phyloP scores from a whole-genome alignment of 1,284 basidiomycete genomes.

The Leccinum cinnamomeum region DNA sequence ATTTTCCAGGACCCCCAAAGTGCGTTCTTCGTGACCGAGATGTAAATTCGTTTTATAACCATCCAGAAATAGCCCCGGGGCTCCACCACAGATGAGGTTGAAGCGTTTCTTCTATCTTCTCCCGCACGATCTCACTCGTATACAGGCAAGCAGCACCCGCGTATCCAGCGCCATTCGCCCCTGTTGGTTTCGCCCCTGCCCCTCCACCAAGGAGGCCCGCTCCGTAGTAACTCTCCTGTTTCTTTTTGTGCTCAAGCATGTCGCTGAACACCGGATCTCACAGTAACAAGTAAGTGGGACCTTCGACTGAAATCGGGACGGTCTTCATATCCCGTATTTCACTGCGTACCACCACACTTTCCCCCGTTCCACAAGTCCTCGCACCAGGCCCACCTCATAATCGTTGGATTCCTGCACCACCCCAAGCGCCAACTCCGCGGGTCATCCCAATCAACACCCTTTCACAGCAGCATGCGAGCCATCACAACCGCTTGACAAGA shows the following conservation, averaged over 20 bases:
- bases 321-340: slow-evolving; percentile 18
- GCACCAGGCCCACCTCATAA: neutral
- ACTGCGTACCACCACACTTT: slow-evolving; percentile 33
- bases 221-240: slow-evolving; percentile 21
- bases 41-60: slow-evolving; percentile 2
- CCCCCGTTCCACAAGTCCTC: slow-evolving; percentile 21
- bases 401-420: neutral
- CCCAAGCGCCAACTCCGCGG: slow-evolving; percentile 1
- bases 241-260: neutral
- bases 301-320: slow-evolving; percentile 7
- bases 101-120: neutral
- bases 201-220: slow-evolving; percentile 16
- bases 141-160: slow-evolving; percentile 19
- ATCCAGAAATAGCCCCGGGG: slow-evolving; percentile 11
- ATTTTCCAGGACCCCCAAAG: slow-evolving; percentile 18
- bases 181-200: slow-evolving; percentile 17
- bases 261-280: slow-evolving; percentile 7
- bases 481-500: neutral
- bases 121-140: neutral
- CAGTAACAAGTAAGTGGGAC: slow-evolving; percentile 28
- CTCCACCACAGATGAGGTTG: slow-evolving; percentile 21
- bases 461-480: slow-evolving; percentile 9
- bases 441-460: slow-evolving; percentile 1
- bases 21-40: slow-evolving; percentile 14
- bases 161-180: slow-evolving; percentile 21